These are phyloP conservation scores for Apiospora kogelbergensis DNA, from an alignment of 2,329 filamentous ascomycete genomes.

Conservation along the genomic window DNA sequence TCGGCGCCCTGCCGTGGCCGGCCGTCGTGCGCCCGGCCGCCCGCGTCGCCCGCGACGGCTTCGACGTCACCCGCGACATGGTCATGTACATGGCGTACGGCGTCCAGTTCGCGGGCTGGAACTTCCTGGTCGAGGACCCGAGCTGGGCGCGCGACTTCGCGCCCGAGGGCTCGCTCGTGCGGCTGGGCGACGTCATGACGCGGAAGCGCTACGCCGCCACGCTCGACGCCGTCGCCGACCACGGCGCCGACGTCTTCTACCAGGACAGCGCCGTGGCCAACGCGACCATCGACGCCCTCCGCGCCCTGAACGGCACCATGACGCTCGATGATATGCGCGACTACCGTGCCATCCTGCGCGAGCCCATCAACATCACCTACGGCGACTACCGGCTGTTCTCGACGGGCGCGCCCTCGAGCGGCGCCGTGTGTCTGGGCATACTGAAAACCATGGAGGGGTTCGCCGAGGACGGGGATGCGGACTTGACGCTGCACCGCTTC, in stretches of 20 bases:
- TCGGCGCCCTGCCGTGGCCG: conserved; percentile 70
- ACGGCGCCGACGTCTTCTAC: conserved; percentile 76
- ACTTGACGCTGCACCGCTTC: conserved; percentile 75
- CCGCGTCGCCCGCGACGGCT: conserved; percentile 71
- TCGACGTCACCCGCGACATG: conserved; percentile 72
- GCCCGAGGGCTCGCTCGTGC: conserved; percentile 71
- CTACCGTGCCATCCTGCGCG: conserved; percentile 68
- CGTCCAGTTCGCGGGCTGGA: conserved; percentile 28
- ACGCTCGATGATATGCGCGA: conserved; percentile 38
- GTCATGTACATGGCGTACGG: conserved; percentile 68
- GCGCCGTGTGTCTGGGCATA: conserved; percentile 70
- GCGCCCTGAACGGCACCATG: conserved; percentile 77
- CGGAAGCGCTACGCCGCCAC: conserved; percentile 76
- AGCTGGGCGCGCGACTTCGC: conserved; percentile 89
- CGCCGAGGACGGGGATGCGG: conserved; percentile 50
- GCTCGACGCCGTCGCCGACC: conserved; percentile 71
- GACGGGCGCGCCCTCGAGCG: conserved; percentile 74
- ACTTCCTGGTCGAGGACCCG: conserved; percentile 74
- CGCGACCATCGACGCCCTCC: conserved; percentile 69
- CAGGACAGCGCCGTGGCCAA: conserved; percentile 65
- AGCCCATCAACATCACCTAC: conserved; percentile 63
- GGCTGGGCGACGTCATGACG: conserved; percentile 75
- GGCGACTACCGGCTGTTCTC: conserved; percentile 69
- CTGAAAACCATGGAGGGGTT: conserved; percentile 86
- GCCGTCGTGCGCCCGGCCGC: conserved; percentile 73